Evolutionary conservation across 805 yeast species (phyloP), one percentile per base, ranked within the genome.

Genomic region (Barnettozyma salicaria): DNA sequence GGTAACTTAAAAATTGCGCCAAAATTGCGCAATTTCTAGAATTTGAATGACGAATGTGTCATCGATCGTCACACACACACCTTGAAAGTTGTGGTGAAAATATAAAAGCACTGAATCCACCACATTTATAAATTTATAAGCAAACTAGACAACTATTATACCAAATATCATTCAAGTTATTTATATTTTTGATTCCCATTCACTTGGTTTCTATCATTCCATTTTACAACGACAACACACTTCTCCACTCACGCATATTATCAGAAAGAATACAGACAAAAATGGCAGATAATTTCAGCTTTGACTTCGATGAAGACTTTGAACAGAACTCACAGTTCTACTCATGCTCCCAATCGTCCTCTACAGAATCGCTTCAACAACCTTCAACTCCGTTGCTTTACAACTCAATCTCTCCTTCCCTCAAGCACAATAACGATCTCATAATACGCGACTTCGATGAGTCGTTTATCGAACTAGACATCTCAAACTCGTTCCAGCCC

Each of bases 311-410:
- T 9, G 43, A 45, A 12, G 31, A 40, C n/a, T 35, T 17, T 26
- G 32, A 37, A 30, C 28, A 30, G 6, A 27, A 37, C 26, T 32
- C 37, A 21, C 43, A 44, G 20, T 17, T 39, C n/a, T 48, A 50
- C 40, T 43, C 53, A 4, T 34, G 42, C 27, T 50, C 55, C 3
- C 26, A 46, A 16, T 21, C 27, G 4, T 47, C 52, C n/a, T 34
- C 45, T 4, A 30, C 47, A n/a, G 36, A 31, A 5, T 45, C 55
- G 34, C 44, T 5, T 49, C 49, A 7, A n/a, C 44, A 50, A 30
- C 46, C 43, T 7, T 35, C 40, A 14, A 50, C 56, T 13, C 58
- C 58, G 4, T 40, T 53, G 13, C 37, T 53, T 19, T 53, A 53
- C 41, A 53, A 53, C 27, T 50, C 56, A 12, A 37, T 47, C 27